Evolutionary conservation across 345 rosid species (phyloP).

Genomic region (Clarkia xantiana): DNA sequence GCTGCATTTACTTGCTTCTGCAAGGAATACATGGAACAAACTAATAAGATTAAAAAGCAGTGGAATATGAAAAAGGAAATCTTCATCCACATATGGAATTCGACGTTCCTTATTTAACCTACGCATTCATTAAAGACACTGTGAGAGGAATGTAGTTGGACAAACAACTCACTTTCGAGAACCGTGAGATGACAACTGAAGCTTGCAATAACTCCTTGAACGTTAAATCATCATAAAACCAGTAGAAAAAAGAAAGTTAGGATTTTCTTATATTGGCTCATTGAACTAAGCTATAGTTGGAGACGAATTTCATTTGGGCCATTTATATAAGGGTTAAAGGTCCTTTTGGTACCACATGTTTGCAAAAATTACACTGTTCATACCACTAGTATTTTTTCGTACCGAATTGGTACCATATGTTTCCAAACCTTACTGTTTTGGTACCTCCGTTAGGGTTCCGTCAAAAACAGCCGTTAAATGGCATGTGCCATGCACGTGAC

Average conservation of each 20-base stretch:
- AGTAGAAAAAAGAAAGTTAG: slow-evolving; percentile 10
- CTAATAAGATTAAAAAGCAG: slow-evolving; percentile 45
- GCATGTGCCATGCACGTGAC: too few relatives aligned
- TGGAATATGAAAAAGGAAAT: slow-evolving; percentile 25
- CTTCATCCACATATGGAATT: slow-evolving; percentile 20
- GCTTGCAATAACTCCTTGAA: slow-evolving; percentile 62
- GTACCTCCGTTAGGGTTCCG: too few relatives aligned
- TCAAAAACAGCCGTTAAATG: too few relatives aligned
- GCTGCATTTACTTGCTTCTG: slow-evolving; percentile 39
- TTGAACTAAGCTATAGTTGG: not conserved
- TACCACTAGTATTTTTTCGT: too few relatives aligned
- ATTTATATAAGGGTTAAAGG: too few relatives aligned
- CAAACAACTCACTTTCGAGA: slow-evolving; percentile 33
- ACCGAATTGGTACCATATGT: too few relatives aligned
- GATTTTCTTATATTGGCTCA: not conserved
- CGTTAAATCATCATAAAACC: slow-evolving; percentile 60
- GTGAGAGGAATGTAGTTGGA: slow-evolving; percentile 9
- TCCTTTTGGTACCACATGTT: too few relatives aligned
- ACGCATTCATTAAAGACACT: slow-evolving; percentile 10
- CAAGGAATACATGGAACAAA: slow-evolving; percentile 62
- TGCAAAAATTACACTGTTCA: too few relatives aligned
- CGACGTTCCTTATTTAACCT: slow-evolving; percentile 26
- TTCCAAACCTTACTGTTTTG: too few relatives aligned
- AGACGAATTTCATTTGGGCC: not conserved
- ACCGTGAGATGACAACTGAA: slow-evolving; percentile 21